Percentiles rank a stretch among this genome's conserved stretches.
phyloP scores from a whole-genome alignment of 768 basidiomycete genomes.

The Hygrocybe coccinea region DNA sequence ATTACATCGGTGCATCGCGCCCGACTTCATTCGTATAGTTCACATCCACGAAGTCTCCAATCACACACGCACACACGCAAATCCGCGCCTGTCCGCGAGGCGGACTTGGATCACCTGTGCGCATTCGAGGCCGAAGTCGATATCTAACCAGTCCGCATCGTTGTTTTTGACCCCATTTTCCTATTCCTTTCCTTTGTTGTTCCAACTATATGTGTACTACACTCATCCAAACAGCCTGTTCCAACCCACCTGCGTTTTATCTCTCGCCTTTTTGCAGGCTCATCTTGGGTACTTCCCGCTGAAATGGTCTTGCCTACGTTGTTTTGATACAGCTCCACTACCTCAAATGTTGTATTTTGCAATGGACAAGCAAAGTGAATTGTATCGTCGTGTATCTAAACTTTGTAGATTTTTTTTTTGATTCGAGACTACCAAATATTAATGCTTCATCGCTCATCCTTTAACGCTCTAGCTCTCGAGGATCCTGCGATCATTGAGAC shows the following conservation, averaged over 20 bases:
- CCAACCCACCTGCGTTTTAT: neutral
- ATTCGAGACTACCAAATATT: too few species aligned
- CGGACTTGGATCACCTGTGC: conserved; percentile 6
- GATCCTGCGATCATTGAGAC: too few species aligned
- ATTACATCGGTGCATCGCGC: neutral
- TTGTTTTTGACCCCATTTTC: neutral
- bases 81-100: neutral
- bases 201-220: neutral
- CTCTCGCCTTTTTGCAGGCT: neutral
- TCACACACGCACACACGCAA: neutral
- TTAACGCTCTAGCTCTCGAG: too few species aligned
- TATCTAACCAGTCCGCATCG: neutral
- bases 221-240: neutral
- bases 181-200: neutral
- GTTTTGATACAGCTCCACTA: neutral
- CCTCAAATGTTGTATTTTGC: neutral
- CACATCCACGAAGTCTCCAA: neutral
- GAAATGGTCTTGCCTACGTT: neutral
- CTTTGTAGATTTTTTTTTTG: neutral
- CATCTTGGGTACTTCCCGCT: neutral
- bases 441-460: too few species aligned
- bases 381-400: neutral
- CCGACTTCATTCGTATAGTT: neutral
- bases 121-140: conserved; percentile 4
- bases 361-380: neutral